Evolutionary conservation across 2,329 filamentous ascomycete genomes (phyloP), one percentile per base, ranked within the genome.

Genomic region (Fusarium devonianum): DNA sequence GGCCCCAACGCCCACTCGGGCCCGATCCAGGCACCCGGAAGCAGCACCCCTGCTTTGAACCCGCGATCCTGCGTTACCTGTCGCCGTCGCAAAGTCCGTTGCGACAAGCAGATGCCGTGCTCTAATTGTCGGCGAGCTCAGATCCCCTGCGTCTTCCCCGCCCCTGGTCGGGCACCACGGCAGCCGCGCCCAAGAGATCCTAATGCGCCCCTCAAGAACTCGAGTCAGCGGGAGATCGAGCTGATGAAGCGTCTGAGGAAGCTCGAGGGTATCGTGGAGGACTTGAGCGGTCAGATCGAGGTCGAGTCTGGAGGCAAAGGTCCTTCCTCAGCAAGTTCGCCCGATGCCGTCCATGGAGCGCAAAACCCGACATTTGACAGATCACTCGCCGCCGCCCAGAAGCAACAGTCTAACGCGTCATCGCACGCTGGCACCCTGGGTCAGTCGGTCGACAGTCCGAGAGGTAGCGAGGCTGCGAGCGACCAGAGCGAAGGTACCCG

Each of bases 91-190:
- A 88, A 89, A 70, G 88, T 92, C 44, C 87, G 87, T 64, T 92
- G 88, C 77, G 87, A 92, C 74, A 91, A 91, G 74, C 79, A 83
- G 63, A 84, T 89, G 76, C 86, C 88, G 12, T 92, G 88, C 70
- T 84, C 84, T 62, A 91, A 92, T 69, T 92, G 88, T 69, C 81
- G 82, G 30, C 83, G 86, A 57, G 86, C 86, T 29, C 76, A 85
- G 61, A 88, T 88, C 49, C 82, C 87, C 60, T 92, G 88, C 69
- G 75, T 90, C 37, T 92, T 89, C 66, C 88, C 88, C 1, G 85
- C 87, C 3, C 88, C 88, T 1, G 88, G 88, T 8, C 80, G 88
- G 45, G 87, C 88, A 5, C 88, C 87, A 8, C 78, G 88, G 30
- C 85, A 88, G 60, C 79, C 82, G 52, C 80, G 86, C 13, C 76